phyloP scores from a whole-genome alignment of 371 early-diverging fungal genomes.

The Lichtheimia ramosa region DNA sequence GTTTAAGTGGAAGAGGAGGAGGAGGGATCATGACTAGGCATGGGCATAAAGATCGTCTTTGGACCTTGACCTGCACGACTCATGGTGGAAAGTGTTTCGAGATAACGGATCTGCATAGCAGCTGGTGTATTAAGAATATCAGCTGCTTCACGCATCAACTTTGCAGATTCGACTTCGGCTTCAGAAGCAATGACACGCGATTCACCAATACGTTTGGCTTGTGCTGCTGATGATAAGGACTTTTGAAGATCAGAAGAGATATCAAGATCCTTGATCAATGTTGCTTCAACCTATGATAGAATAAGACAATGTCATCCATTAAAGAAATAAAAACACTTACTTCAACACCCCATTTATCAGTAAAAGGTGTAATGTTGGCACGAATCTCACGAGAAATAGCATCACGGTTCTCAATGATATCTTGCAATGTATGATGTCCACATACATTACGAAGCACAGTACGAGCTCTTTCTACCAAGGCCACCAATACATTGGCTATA shows the following conservation, averaged over 20 bases:
- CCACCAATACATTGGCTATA: conserved; percentile 72
- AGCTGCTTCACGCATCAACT: conserved; percentile 91
- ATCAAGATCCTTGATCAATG: conserved; percentile 85
- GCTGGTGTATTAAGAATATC: conserved; percentile 71
- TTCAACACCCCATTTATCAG: conserved; percentile 72
- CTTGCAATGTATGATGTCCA: conserved; percentile 64
- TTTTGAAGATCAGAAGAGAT: conserved; percentile 76
- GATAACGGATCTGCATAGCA: conserved; percentile 84
- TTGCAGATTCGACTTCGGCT: conserved; percentile 92
- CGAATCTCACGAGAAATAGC: conserved; percentile 80
- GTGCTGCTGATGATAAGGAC: conserved; percentile 86
- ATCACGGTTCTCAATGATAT: conserved; percentile 88
- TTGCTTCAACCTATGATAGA: conserved; percentile 57
- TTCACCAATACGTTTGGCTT: conserved; percentile 86
- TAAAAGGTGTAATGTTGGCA: conserved; percentile 59
- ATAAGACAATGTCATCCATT: background rate
- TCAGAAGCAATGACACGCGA: conserved; percentile 86
- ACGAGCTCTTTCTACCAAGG: conserved; percentile 77
- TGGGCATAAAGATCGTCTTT: conserved; percentile 76
- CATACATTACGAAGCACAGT: conserved; percentile 69
- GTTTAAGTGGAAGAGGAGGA: background rate
- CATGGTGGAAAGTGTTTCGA: conserved; percentile 84
- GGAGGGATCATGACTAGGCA: conserved; percentile 8
- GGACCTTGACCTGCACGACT: conserved; percentile 60
- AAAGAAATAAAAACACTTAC: conserved; percentile 19